Conservation (phyloP, 768 basidiomycete genomes). For the Pisolithus orientalis region DNA sequence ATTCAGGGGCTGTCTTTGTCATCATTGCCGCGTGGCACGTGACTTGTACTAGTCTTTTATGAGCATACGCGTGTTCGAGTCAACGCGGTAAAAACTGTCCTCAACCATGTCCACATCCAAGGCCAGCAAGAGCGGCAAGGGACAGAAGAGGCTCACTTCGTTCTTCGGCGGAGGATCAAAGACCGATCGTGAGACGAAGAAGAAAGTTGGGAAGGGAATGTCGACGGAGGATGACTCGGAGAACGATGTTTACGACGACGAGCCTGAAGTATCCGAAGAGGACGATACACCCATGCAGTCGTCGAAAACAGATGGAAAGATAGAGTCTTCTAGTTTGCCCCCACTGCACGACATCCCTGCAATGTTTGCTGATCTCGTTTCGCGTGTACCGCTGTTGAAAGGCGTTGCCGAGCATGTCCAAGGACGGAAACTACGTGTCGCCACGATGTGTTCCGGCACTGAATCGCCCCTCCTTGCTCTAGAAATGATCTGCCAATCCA, state of each 20-base stretch:
- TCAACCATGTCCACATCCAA: slow-evolving; percentile 39
- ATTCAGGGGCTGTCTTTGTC: neutral
- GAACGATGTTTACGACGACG: slow-evolving; percentile 28
- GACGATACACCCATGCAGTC: slow-evolving; percentile 27
- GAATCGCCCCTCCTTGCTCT: slow-evolving; percentile 91
- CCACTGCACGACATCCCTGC: slow-evolving; percentile 67
- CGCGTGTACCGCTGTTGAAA: slow-evolving; percentile 58
- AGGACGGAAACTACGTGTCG: slow-evolving; percentile 85
- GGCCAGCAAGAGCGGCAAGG: slow-evolving; percentile 34
- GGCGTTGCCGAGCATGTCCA: slow-evolving; percentile 57
- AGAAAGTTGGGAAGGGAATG: slow-evolving; percentile 10
- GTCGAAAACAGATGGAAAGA: slow-evolving; percentile 32
- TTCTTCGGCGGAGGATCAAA: slow-evolving; percentile 41
- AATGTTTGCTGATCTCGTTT: slow-evolving; percentile 73
- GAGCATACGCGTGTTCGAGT: slow-evolving; percentile 8
- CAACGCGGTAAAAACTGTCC: neutral
- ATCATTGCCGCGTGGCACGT: neutral
- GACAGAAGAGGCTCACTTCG: slow-evolving; percentile 48
- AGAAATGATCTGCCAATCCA: slow-evolving; percentile 71
- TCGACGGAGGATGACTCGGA: slow-evolving; percentile 24
- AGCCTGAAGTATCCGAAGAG: slow-evolving; percentile 24
- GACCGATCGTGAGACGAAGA: slow-evolving; percentile 21
- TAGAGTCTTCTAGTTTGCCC: slow-evolving; percentile 61
- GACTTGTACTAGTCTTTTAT: slow-evolving; percentile 1
- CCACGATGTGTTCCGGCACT: slow-evolving; percentile 97